phyloP scores from a whole-genome alignment of 305 asterid genomes.

The Stenogyne calaminthoides region DNA sequence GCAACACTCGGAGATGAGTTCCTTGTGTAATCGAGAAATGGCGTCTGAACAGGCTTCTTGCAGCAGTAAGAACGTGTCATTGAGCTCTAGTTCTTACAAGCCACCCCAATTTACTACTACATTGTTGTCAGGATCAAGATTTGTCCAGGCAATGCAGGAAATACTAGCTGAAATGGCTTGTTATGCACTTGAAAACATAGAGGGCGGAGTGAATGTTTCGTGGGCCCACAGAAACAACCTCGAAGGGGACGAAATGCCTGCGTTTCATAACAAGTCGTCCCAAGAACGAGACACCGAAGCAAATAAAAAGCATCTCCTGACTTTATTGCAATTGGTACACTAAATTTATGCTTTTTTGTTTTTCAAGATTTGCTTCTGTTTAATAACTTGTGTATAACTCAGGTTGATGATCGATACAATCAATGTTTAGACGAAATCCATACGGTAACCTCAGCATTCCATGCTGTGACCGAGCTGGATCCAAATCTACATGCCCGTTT shows the following conservation, averaged over 20 bases:
- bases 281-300: conserved; percentile 41
- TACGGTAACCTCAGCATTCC: conserved; percentile 72
- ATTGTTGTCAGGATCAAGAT: conserved; percentile 54
- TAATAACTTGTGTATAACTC: neutral
- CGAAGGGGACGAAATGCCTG: conserved; percentile 16
- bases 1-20: conserved; percentile 48
- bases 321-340: conserved; percentile 66
- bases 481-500: conserved; percentile 70
- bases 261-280: conserved; percentile 30
- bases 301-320: conserved; percentile 57
- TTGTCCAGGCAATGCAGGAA: conserved; percentile 74
- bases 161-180: conserved; percentile 71
- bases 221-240: neutral
- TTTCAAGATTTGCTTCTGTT: neutral
- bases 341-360: neutral
- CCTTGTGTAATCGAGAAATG: conserved; percentile 36
- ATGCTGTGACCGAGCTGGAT: conserved; percentile 71
- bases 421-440: conserved; percentile 82
- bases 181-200: conserved; percentile 50
- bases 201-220: conserved; percentile 1
- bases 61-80: conserved; percentile 39
- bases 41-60: conserved; percentile 50
- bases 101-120: conserved; percentile 45
- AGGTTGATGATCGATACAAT: conserved; percentile 78
- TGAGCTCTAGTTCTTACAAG: conserved; percentile 47